Base-by-base conservation (phyloP, 164 flowering plant species). In the Platanus orientalis region DNA sequence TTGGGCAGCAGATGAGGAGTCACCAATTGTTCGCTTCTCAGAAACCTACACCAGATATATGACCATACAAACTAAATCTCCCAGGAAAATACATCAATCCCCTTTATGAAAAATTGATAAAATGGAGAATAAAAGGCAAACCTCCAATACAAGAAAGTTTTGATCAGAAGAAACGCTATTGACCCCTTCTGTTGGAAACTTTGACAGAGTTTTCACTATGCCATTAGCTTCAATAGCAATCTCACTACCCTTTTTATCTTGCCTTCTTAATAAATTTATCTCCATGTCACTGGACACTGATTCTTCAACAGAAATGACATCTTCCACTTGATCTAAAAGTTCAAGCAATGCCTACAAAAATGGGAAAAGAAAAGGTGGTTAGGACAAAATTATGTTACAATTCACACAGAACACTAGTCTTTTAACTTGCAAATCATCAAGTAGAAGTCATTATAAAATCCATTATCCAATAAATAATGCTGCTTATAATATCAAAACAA, bases 291-390 rank as follows among this genome's bases (percentile, higher is more conserved):
- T 58, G 40, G 74, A 44, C 9, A 60, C 42, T 50, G 81, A 63
- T 40, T 78, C 87, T 54, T 89, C 95, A 69, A 80, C 85, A 58
- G 90, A 70, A 57, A 94, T 86, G 63, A 75, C 99, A 85, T 86
- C 91, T 74, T 85, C 96, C 36, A 94, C 97, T 83, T 94, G 96
- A 80, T 94, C 96, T 57, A 94, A 71, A 53, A 94, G 93, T 58
- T 94, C 97, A 69, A 94, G 85, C 75, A 94, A 71, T 57, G 96
- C 92, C 99, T 94, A 69, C 6, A 65, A 24, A 16, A 25, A 66
- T 39, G 16, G 50, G 26, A 64, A 42, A 10, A 28, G 6, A 48
- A 54, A 16, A 32, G 11, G 23, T 17, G 20, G 7, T 45, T 27
- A 39, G 19, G 19, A 39, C 14, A 6, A n/a, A 34, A 26, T 51